A percentile compares a stretch with the other conserved stretches of the same genome.
phyloP scores from a whole-genome alignment of 805 yeast genomes.

The Ogataea ramenticola region DNA sequence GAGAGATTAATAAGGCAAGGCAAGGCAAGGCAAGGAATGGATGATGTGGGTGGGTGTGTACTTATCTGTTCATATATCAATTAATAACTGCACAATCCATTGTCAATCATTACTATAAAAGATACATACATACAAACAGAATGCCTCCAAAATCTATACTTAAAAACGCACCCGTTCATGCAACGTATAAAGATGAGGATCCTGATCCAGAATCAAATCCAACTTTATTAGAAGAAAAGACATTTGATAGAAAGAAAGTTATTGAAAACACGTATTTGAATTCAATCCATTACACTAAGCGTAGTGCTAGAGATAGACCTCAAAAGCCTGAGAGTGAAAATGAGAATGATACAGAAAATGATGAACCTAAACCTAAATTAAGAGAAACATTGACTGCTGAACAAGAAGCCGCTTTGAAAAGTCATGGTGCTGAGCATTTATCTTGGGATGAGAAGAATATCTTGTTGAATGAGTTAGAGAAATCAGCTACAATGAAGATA shows the following conservation, averaged over 20 bases:
- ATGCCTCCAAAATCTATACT: conserved; percentile 24
- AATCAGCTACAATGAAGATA: conserved; percentile 68
- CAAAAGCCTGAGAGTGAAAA: no score
- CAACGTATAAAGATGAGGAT: conserved; percentile 15
- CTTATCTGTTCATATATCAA: no score
- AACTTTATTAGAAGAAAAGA: no score
- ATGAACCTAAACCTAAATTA: conserved; percentile 37
- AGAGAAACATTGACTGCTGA: conserved; percentile 33
- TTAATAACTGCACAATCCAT: no score
- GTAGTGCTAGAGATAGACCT: no score
- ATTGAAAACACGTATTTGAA: conserved; percentile 73
- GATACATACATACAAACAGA: neutral
- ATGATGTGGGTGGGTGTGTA: no score
- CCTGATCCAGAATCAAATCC: no score
- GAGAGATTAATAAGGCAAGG: no score
- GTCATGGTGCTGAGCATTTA: conserved; percentile 35
- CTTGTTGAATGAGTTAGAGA: conserved; percentile 65
- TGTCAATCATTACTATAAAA: neutral
- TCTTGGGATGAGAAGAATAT: conserved; percentile 85
- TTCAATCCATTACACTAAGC: conserved; percentile 25
- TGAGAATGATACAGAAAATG: conserved; percentile 37
- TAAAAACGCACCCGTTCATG: conserved; percentile 21
- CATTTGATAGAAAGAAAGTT: conserved; percentile 56
- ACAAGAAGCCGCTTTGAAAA: conserved; percentile 16
- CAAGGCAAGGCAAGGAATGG: no score